Percentiles rank a stretch among this genome's conserved stretches.
Evolutionary conservation across 2,329 filamentous ascomycete genomes (phyloP).

Genomic region (Pestalotiopsis sp.): DNA sequence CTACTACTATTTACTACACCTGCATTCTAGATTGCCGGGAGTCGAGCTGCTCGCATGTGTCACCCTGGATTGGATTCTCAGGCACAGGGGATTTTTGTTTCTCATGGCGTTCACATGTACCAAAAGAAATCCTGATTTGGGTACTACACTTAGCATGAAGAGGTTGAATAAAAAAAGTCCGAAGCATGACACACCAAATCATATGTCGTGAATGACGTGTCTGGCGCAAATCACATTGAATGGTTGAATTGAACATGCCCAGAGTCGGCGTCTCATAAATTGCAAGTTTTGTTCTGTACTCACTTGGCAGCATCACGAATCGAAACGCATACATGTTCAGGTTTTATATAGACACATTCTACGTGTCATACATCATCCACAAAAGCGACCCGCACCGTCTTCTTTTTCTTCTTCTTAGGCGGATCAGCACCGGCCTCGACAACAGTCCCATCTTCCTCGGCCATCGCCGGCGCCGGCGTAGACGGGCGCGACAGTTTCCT

Average conservation of each 20-base stretch:
- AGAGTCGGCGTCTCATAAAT: no score
- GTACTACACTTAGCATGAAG: not conserved
- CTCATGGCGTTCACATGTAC: not conserved
- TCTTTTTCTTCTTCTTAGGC: not conserved
- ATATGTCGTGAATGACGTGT: not conserved
- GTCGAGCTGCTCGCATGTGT: not conserved
- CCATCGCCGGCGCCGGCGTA: not conserved
- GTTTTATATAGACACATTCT: no score
- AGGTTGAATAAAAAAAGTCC: no score
- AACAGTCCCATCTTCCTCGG: not conserved
- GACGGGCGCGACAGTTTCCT: conserved; percentile 1
- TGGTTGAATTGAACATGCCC: no score
- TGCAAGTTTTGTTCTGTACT: no score
- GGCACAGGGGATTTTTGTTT: not conserved
- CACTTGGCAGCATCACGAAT: no score
- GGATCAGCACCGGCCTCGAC: not conserved
- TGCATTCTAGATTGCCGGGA: not conserved
- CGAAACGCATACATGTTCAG: no score
- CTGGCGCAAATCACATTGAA: no score
- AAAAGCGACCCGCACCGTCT: not conserved
- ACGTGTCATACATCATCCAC: conserved; percentile 1
- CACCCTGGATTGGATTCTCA: not conserved
- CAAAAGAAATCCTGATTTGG: not conserved
- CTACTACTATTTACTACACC: not conserved
- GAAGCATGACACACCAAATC: not conserved